phyloP scores from a whole-genome alignment of 2,329 filamentous ascomycete genomes.

The Tolypocladium album region DNA sequence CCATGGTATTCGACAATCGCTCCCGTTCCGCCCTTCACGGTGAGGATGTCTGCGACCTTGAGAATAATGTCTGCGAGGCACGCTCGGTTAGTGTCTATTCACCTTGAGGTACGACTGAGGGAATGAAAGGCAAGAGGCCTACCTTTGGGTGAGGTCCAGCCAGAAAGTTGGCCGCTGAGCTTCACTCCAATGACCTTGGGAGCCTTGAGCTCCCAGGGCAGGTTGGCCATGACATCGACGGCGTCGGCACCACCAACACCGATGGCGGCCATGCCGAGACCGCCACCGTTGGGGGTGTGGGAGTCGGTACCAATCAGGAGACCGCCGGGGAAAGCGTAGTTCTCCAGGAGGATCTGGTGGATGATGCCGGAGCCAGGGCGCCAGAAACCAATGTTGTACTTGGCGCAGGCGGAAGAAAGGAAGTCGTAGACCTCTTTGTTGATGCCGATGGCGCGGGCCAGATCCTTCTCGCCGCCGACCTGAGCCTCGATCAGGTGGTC shows the following conservation, averaged over 20 bases:
- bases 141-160: slow-evolving; percentile 81
- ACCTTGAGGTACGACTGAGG: not conserved
- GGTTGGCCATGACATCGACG: slow-evolving; percentile 90
- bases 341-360: slow-evolving; percentile 95
- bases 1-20: slow-evolving; percentile 86
- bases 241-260: slow-evolving; percentile 96
- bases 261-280: slow-evolving; percentile 85
- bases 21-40: slow-evolving; percentile 87
- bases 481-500: slow-evolving; percentile 98
- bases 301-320: slow-evolving; percentile 99
- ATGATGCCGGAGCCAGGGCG: slow-evolving; percentile 90
- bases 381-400: slow-evolving; percentile 94
- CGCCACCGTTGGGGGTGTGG: slow-evolving; percentile 95
- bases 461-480: slow-evolving; percentile 76
- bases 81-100: not conserved
- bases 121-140: not conserved
- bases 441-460: slow-evolving; percentile 73
- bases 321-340: slow-evolving; percentile 87
- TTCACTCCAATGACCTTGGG: slow-evolving; percentile 82
- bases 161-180: slow-evolving; percentile 70
- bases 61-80: slow-evolving; percentile 66
- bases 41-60: slow-evolving; percentile 76
- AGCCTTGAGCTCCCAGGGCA: slow-evolving; percentile 95
- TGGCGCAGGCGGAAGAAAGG: slow-evolving; percentile 80
- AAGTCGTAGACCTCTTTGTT: slow-evolving; percentile 99